Evolutionary conservation across 2,329 filamentous ascomycete genomes (phyloP), one percentile per base, ranked within the genome.

Genomic region (Colletotrichum tanaceti): DNA sequence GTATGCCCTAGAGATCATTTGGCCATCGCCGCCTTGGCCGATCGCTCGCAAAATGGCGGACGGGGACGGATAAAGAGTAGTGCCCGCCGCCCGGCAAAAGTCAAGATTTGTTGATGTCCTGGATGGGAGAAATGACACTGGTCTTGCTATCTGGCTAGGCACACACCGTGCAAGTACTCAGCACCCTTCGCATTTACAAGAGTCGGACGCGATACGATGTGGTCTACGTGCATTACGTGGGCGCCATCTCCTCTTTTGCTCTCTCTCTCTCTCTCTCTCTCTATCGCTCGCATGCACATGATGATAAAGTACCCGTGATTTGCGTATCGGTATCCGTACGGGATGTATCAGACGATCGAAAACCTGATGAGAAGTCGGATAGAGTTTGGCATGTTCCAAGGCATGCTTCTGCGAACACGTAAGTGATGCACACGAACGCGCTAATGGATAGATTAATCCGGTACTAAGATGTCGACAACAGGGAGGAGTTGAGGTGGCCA

Each of bases 301-400:
- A 24, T 49, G 43, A 28, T 58, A 13, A n/a, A 14, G 16, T 32
- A 54, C 32, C 35, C n/a, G 50, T 39, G 10, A n/a, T 38, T 38
- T 61, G 35, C 38, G 32, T 35, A 28, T 24, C 46, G 20, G 24
- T 41, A 41, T 50, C 24, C 35, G 54, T 49, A 28, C 38, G n/a
- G 49, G 54, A 59, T 41, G 63, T 49, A 53, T 46, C 46, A 54
- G 58, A 28, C 32, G 38, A 62, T 54, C 32, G 20, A 47, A 66
- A 63, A 44, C 64, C 53, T 52, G 64, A 58, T 24, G 59, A 47
- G 61, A 22, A 49, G 59, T n/a, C 22, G 41, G 20, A 43, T 68
- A 65, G 43, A 65, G 65, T 68, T 68, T 68, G 65, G 49, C 49
- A 50, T 20, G n/a, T 68, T 68, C 65, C 65, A 68, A 68, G 65